These are phyloP conservation scores for Salix arbutifolia DNA, from an alignment of 345 rosid genomes.

Conservation along the genomic window DNA sequence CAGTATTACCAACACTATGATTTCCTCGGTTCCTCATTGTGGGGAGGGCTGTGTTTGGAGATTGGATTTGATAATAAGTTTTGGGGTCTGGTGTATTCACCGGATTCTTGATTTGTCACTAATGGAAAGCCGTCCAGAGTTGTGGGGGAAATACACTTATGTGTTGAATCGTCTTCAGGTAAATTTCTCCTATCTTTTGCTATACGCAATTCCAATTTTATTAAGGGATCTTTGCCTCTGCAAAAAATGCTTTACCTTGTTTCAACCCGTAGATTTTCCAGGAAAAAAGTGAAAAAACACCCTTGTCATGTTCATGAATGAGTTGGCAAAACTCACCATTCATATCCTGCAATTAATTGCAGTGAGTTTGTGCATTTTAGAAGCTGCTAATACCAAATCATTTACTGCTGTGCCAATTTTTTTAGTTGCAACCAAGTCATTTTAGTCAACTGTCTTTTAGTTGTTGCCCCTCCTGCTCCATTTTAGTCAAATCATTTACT, in stretches of 20 bases:
- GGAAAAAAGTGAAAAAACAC: neutral
- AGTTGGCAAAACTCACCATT: neutral
- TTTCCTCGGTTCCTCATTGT: conserved; percentile 78
- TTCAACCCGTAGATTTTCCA: neutral
- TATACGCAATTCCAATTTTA: neutral
- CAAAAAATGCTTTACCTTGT: conserved; percentile 1
- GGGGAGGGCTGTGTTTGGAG: conserved; percentile 95
- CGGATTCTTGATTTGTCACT: conserved; percentile 80
- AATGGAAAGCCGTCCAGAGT: conserved; percentile 96
- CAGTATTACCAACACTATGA: conserved; percentile 21
- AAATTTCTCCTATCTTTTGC: conserved; percentile 3
- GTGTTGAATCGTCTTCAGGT: conserved; percentile 98
- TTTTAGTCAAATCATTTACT: neutral
- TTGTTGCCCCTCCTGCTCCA: neutral
- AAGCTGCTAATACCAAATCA: neutral
- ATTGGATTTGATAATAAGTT: conserved; percentile 72
- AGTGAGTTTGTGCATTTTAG: neutral
- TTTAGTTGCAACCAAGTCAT: neutral
- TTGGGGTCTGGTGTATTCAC: conserved; percentile 98
- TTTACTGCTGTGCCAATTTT: neutral
- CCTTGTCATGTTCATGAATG: neutral
- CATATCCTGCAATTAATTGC: neutral
- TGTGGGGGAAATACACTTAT: conserved; percentile 97
- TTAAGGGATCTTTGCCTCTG: neutral
- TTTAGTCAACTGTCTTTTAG: neutral